Percentiles rank a stretch among this genome's conserved stretches.
phyloP scores from a whole-genome alignment of 208 protist genomes.

The Acanthamoeba castellanii region DNA sequence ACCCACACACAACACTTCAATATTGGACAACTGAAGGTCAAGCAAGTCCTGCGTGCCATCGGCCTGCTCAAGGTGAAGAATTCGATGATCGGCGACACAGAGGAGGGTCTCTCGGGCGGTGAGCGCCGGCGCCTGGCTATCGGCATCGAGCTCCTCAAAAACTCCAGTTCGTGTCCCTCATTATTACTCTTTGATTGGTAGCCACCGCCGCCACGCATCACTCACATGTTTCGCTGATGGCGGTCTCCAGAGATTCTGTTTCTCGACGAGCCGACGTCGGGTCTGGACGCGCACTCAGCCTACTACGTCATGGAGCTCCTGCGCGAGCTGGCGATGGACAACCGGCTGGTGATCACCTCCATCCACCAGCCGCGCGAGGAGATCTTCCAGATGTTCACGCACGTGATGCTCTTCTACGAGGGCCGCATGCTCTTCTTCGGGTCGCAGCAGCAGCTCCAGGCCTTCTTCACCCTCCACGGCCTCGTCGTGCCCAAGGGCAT shows the following conservation, averaged over 20 bases:
- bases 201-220: too few species aligned
- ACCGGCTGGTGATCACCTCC: conserved; percentile 64
- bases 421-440: conserved; percentile 66
- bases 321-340: conserved; percentile 46
- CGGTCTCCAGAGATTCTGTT: conserved; percentile 59
- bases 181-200: neutral
- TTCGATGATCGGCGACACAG: conserved; percentile 65
- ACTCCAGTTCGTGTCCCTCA: conserved; percentile 38
- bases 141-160: conserved; percentile 72
- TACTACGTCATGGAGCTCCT: conserved; percentile 43
- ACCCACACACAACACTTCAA: neutral
- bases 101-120: conserved; percentile 79
- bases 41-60: conserved; percentile 24
- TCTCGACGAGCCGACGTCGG: conserved; percentile 78
- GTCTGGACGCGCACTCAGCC: conserved; percentile 57
- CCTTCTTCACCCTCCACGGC: conserved; percentile 58
- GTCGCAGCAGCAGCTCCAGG: conserved; percentile 13
- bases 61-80: conserved; percentile 65
- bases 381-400: conserved; percentile 78
- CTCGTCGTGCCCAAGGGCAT: conserved; percentile 64
- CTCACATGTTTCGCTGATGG: neutral
- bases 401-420: conserved; percentile 73
- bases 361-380: conserved; percentile 78
- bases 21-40: neutral
- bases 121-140: conserved; percentile 79